Percentiles rank a stretch among this genome's conserved stretches.
Conservation (phyloP, 805 yeast genomes). For the Brettanomyces custersianus region DNA sequence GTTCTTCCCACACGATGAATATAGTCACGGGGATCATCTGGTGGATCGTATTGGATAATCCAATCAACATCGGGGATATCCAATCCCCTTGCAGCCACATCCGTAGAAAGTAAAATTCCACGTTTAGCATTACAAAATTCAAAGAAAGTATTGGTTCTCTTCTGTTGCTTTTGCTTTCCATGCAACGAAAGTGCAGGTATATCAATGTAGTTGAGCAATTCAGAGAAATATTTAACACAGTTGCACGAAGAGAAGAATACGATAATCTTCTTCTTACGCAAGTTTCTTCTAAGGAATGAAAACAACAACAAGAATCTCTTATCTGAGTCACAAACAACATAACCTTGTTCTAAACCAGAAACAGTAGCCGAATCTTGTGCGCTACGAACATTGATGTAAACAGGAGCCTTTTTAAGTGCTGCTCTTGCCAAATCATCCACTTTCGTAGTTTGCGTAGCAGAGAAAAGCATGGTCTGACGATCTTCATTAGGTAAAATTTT, state of each 20-base stretch:
- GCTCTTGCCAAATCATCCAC: conserved; percentile 97
- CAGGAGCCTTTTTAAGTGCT: conserved; percentile 87
- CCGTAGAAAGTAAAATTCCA: conserved; percentile 91
- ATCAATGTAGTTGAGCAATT: conserved; percentile 89
- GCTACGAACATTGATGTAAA: conserved; percentile 86
- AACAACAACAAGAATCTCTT: conserved; percentile 83
- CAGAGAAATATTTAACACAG: conserved; percentile 94
- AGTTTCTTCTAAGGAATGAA: conserved; percentile 88
- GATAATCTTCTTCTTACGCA: conserved; percentile 87
- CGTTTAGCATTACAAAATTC: conserved; percentile 96
- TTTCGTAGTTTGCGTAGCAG: conserved; percentile 99
- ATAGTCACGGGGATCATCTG: conserved; percentile 99
- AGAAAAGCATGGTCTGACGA: conserved; percentile 93
- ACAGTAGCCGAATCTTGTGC: conserved; percentile 83
- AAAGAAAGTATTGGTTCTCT: conserved; percentile 95
- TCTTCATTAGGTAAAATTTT: conserved; percentile 86
- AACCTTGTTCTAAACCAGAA: conserved; percentile 96
- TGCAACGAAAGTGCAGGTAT: conserved; percentile 93
- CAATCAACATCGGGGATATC: conserved; percentile 99
- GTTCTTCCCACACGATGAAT: conserved; percentile 99
- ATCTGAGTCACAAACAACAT: conserved; percentile 95
- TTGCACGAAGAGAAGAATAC: conserved; percentile 95
- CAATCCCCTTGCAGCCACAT: conserved; percentile 98
- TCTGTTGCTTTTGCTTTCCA: conserved; percentile 98
- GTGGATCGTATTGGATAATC: conserved; percentile 98